Conservation (phyloP, 495 filamentous ascomycete species). For the Penicillium ucsense region DNA sequence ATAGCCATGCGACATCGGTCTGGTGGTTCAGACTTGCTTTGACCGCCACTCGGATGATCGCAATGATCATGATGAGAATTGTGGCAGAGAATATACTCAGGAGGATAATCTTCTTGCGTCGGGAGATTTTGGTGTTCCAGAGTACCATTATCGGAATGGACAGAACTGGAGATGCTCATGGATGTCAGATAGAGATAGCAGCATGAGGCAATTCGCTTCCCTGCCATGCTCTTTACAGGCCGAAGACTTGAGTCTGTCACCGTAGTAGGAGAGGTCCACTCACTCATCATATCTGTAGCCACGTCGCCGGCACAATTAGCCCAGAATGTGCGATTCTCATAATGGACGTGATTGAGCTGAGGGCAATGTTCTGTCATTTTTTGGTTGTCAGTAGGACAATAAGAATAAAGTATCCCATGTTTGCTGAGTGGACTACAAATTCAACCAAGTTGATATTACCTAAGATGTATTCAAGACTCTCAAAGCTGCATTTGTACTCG, state of each 20-base stretch:
- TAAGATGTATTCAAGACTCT: slow-evolving; percentile 7
- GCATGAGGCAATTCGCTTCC: too few relatives aligned
- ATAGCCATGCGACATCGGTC: slow-evolving; percentile 16
- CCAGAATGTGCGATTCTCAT: slow-evolving; percentile 11
- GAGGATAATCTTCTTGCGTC: slow-evolving; percentile 12
- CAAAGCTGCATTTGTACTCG: slow-evolving; percentile 16
- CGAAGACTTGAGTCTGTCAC: too few relatives aligned
- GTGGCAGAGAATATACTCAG: slow-evolving; percentile 17
- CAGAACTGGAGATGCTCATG: not conserved
- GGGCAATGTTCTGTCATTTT: slow-evolving; percentile 8
- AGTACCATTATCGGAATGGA: slow-evolving; percentile 2
- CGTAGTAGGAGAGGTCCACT: not conserved
- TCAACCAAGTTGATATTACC: not conserved
- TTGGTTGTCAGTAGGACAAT: not conserved
- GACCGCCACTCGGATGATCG: slow-evolving; percentile 15
- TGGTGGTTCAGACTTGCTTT: slow-evolving; percentile 5
- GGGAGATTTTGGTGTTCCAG: slow-evolving; percentile 14
- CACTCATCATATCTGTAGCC: slow-evolving; percentile 14
- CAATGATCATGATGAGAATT: slow-evolving; percentile 13
- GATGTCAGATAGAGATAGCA: not conserved
- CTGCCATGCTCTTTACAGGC: too few relatives aligned
- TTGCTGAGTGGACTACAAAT: too few relatives aligned
- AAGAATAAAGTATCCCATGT: too few relatives aligned
- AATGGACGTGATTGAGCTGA: slow-evolving; percentile 6
- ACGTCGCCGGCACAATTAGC: slow-evolving; percentile 11